Base-by-base conservation (phyloP, 179 eudicot species). In the Silene noctiflora region DNA sequence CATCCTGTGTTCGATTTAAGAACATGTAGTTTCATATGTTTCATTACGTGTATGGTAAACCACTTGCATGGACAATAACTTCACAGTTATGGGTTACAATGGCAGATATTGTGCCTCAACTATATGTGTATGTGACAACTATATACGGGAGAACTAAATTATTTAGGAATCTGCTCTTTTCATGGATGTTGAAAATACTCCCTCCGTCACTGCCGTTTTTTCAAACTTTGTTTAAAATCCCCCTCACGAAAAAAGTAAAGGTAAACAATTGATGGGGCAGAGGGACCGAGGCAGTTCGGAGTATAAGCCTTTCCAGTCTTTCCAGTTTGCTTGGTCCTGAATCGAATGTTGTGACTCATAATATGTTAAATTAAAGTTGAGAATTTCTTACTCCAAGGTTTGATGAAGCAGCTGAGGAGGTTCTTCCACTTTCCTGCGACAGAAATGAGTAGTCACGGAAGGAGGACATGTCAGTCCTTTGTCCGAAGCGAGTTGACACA, bases 1-100 rank as follows among this genome's bases (percentile, higher is more conserved):
- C 99, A 0, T 93, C 99, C 93, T 88, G 82, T 24, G 68, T 78
- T 65, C 63, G 71, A 70, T 75, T 19, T 71, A 35, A 56, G 25
- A 46, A 2, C 63, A 33, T 62, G 73, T 67, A 62, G n/a, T 25
- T 68, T 5, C 58, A 31, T 67, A 29, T 67, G 2, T 67, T 29
- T n/a, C 22, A 22, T 44, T 51, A 73, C 73, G 56, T 24, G 48
- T 33, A n/a, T 9, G 65, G 65, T 11, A 33, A 64, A 80, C 31
- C 7, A 42, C 60, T 29, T 66, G 27, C 51, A 24, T n/a, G 33
- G n/a, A 60, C 67, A 56, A 70, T 63, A 69, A 48, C 25, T n/a
- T 7, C 21, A 24, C 35, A 22, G 44, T 62, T 25, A 33, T 42
- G 3, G 22, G 35, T 51, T 53, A 24, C 29, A 19, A 31, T 42